Evolutionary conservation across 1,284 basidiomycete genomes (phyloP).

Genomic region (Ceratobasidium sp.): DNA sequence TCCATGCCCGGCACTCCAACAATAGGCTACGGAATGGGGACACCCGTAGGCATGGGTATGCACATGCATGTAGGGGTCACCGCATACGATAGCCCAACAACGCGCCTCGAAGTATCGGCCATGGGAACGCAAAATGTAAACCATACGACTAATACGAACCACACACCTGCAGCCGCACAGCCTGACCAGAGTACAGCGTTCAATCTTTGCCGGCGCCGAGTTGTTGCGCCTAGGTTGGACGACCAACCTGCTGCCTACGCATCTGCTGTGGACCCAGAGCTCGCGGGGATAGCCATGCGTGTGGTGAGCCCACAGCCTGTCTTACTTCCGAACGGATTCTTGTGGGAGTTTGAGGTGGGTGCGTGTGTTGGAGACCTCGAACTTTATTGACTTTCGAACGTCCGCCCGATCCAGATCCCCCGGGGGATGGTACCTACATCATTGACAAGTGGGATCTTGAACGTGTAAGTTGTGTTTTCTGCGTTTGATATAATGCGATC

Average conservation of each 20-base stretch:
- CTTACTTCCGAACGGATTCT: slow-evolving; percentile 26
- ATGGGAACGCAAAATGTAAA: slow-evolving; percentile 2
- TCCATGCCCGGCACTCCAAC: slow-evolving; percentile 20
- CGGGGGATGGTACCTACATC: slow-evolving; percentile 38
- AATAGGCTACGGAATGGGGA: slow-evolving; percentile 6
- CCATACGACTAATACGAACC: not conserved
- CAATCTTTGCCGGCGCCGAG: slow-evolving; percentile 30
- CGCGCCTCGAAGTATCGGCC: not conserved
- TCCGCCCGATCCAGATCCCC: slow-evolving; percentile 29
- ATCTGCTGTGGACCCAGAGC: slow-evolving; percentile 28
- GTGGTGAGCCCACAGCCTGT: slow-evolving; percentile 31
- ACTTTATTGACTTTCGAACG: slow-evolving; percentile 16
- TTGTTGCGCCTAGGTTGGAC: slow-evolving; percentile 25
- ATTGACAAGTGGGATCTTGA: slow-evolving; percentile 33
- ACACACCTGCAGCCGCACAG: not conserved
- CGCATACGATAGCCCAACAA: slow-evolving; percentile 12
- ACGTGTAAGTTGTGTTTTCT: slow-evolving; percentile 30
- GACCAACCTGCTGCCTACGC: slow-evolving; percentile 26
- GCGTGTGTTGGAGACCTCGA: not conserved
- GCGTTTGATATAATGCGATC: slow-evolving; percentile 22
- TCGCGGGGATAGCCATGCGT: slow-evolving; percentile 34
- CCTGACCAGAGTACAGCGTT: slow-evolving; percentile 27
- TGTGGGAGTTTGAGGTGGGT: slow-evolving; percentile 41
- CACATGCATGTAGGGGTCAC: slow-evolving; percentile 3
- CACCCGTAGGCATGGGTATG: not conserved